phyloP scores from a whole-genome alignment of 169 alveolate species.

The Neospora caninum region DNA sequence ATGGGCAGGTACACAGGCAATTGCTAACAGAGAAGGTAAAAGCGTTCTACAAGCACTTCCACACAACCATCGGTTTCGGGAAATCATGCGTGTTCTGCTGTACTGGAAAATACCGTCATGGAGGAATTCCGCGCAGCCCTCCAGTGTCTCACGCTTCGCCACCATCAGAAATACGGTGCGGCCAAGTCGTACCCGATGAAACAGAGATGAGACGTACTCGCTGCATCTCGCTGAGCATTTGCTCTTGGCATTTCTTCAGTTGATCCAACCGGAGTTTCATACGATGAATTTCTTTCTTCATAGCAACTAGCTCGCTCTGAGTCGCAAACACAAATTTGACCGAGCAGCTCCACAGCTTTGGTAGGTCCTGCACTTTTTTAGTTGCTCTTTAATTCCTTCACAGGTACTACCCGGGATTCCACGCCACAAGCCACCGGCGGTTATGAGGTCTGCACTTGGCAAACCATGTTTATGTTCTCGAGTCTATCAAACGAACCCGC shows the following conservation, averaged over 20 bases:
- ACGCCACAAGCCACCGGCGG: no score
- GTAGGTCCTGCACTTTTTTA: background rate
- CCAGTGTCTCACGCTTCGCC: no score
- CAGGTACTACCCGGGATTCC: no score
- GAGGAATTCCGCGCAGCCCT: no score
- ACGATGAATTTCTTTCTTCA: slow-evolving; percentile 90
- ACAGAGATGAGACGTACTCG: slow-evolving; percentile 68
- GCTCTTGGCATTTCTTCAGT: slow-evolving; percentile 86
- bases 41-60: background rate
- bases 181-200: background rate
- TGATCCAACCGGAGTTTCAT: slow-evolving; percentile 89
- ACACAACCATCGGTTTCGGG: background rate
- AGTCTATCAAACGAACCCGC: no score
- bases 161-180: background rate
- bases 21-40: background rate
- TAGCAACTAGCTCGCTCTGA: slow-evolving; percentile 84
- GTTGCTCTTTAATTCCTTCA: background rate
- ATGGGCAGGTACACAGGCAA: background rate
- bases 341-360: background rate
- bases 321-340: background rate
- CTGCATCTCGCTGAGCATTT: slow-evolving; percentile 87
- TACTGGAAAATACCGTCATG: no score
- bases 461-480: no score
- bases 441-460: no score
- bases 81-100: background rate